Evolutionary conservation across 1,284 basidiomycete species (phyloP).

Genomic region (Tilletia indica): DNA sequence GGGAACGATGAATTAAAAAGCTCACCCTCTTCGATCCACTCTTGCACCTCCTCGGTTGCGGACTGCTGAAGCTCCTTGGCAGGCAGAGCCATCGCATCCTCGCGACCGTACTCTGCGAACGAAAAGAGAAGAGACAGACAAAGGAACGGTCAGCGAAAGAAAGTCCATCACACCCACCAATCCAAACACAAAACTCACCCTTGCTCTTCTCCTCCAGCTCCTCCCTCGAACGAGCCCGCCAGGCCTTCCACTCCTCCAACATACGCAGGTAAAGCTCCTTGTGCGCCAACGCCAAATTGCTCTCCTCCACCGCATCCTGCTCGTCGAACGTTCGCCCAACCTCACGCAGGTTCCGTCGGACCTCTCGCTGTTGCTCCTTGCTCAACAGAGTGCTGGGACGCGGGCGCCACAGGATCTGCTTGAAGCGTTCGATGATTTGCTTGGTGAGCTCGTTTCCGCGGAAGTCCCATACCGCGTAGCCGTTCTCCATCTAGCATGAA

Average conservation of each 20-base stretch:
- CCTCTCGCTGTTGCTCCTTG: constrained; percentile 82
- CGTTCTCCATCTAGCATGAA: constrained; percentile 77
- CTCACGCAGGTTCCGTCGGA: constrained; percentile 87
- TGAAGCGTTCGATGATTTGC: constrained; percentile 88
- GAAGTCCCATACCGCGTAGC: constrained; percentile 97
- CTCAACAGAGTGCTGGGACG: constrained; percentile 81
- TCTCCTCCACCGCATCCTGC: constrained; percentile 92
- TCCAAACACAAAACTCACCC: background rate
- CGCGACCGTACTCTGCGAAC: constrained; percentile 25
- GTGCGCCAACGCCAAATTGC: constrained; percentile 87
- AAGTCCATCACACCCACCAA: background rate
- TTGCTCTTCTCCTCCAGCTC: constrained; percentile 35
- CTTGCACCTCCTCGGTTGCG: constrained; percentile 53
- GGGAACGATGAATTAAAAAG: background rate
- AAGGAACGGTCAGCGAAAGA: background rate
- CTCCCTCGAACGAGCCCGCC: constrained; percentile 61
- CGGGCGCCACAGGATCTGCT: constrained; percentile 98
- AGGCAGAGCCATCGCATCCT: constrained; percentile 25
- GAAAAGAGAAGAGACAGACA: background rate
- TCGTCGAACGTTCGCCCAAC: constrained; percentile 91
- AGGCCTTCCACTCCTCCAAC: constrained; percentile 98
- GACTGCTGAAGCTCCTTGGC: constrained; percentile 47
- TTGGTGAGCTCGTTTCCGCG: constrained; percentile 87
- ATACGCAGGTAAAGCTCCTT: constrained; percentile 85
- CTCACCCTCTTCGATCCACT: constrained; percentile 53